Evolutionary conservation across 2,329 filamentous ascomycete genomes (phyloP).

Genomic region (Alternaria dauci): DNA sequence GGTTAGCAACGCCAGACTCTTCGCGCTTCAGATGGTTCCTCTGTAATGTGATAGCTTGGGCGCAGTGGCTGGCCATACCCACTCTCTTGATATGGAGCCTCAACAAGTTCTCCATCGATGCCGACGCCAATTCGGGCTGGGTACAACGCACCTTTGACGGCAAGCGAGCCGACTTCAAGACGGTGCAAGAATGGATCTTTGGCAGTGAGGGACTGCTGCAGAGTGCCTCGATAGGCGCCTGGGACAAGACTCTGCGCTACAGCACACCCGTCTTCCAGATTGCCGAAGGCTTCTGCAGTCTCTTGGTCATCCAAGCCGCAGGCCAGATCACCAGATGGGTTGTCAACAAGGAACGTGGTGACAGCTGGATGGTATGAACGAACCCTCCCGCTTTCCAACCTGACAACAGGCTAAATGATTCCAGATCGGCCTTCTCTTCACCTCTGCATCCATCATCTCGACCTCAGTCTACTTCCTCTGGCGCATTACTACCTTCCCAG

Average conservation of each 20-base stretch:
- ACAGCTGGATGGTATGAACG: slow-evolving; percentile 91
- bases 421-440: slow-evolving; percentile 84
- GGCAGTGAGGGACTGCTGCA: slow-evolving; percentile 85
- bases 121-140: slow-evolving; percentile 75
- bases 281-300: slow-evolving; percentile 93
- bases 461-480: slow-evolving; percentile 96
- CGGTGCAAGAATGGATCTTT: slow-evolving; percentile 84
- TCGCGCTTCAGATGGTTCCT: slow-evolving; percentile 79
- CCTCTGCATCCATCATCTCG: slow-evolving; percentile 90
- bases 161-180: slow-evolving; percentile 69
- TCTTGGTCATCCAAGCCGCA: slow-evolving; percentile 92
- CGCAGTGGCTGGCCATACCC: slow-evolving; percentile 88
- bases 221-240: slow-evolving; percentile 79
- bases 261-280: slow-evolving; percentile 95
- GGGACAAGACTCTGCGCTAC: slow-evolving; percentile 88
- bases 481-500: slow-evolving; percentile 91
- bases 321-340: slow-evolving; percentile 95
- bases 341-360: slow-evolving; percentile 89
- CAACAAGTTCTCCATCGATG: slow-evolving; percentile 92
- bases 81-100: slow-evolving; percentile 91
- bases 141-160: slow-evolving; percentile 79
- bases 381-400: slow-evolving; percentile 22
- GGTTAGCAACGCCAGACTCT: slow-evolving; percentile 78
- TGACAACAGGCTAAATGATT: slow-evolving; percentile 46
- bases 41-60: slow-evolving; percentile 72